Conservation (phyloP, 75 land plant genomes). For the Adiantum capillusveneris region DNA sequence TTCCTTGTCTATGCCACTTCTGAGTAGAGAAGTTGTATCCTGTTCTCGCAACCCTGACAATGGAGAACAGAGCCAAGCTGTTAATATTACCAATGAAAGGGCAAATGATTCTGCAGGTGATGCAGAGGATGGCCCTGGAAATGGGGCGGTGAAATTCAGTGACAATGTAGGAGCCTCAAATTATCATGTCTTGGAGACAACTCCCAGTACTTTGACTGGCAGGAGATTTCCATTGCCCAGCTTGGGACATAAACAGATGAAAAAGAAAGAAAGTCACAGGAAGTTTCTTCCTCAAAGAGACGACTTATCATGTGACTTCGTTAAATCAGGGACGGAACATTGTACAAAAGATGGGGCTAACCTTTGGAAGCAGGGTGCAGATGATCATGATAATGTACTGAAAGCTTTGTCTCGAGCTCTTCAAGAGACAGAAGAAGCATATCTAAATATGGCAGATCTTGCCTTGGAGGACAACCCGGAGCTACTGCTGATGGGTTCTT, state of each 20-base stretch:
- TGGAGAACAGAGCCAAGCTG: no score
- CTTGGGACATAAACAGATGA: slow-evolving; percentile 38
- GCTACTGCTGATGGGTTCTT: slow-evolving; percentile 93
- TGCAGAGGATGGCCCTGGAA: no score
- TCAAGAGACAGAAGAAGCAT: slow-evolving; percentile 64
- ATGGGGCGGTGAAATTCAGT: no score
- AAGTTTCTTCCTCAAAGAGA: slow-evolving; percentile 40
- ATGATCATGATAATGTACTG: slow-evolving; percentile 67
- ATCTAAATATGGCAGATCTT: slow-evolving; percentile 85
- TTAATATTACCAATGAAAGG: no score
- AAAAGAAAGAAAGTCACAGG: slow-evolving; percentile 31
- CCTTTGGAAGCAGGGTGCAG: slow-evolving; percentile 32
- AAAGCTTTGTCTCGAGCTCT: slow-evolving; percentile 70
- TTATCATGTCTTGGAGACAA: no score
- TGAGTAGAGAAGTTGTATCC: no score
- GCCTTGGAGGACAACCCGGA: slow-evolving; percentile 75
- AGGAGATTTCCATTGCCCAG: slow-evolving; percentile 35
- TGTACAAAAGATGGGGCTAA: no score
- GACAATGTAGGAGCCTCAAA: no score
- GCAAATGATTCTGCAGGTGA: no score
- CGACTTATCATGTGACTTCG: slow-evolving; percentile 46
- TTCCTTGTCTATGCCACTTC: no score
- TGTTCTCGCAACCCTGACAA: no score
- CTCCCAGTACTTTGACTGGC: slow-evolving; percentile 1
- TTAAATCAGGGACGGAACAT: slow-evolving; percentile 16